Percentiles rank a stretch among this genome's conserved stretches.
These are phyloP conservation scores for Trichophyton schoenleinii DNA, from an alignment of 2,329 filamentous ascomycete genomes.

Conservation along the genomic window DNA sequence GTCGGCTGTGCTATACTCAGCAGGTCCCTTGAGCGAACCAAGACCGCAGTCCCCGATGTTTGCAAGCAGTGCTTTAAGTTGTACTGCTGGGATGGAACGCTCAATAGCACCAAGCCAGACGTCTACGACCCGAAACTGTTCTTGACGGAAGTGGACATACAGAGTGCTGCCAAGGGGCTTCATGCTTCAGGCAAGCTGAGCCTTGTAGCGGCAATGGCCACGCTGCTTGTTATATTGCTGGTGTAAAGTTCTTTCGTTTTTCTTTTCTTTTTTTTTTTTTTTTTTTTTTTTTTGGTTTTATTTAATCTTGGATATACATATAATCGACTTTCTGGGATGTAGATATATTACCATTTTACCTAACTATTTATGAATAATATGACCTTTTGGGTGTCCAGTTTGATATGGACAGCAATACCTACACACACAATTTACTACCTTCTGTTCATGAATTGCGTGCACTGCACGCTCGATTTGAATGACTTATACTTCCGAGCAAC, in stretches of 20 bases:
- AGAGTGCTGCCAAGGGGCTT: constrained; percentile 4
- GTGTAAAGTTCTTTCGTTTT: constrained; percentile 5
- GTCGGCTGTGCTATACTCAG: constrained; percentile 77
- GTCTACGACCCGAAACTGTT: constrained; percentile 32
- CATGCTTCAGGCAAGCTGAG: constrained; percentile 8
- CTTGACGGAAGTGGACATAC: constrained; percentile 1
- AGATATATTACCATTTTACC: too few relatives aligned
- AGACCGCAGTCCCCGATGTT: constrained; percentile 53
- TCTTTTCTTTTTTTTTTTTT: too few relatives aligned
- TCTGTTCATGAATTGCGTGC: too few relatives aligned
- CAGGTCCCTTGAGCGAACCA: constrained; percentile 60
- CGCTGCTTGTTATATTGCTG: constrained; percentile 1
- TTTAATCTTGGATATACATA: background rate
- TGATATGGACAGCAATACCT: too few relatives aligned
- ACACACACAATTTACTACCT: too few relatives aligned
- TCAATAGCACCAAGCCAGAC: constrained; percentile 28
- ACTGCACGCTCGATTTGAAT: too few relatives aligned
- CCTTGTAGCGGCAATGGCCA: background rate
- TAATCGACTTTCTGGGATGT: too few relatives aligned
- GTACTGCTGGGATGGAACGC: constrained; percentile 91
- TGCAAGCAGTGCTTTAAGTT: constrained; percentile 64
- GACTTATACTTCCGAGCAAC: too few relatives aligned
- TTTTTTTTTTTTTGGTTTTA: background rate
- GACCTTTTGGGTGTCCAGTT: too few relatives aligned
- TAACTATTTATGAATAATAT: too few relatives aligned